These are phyloP conservation scores for Ogataea naganishii DNA, from an alignment of 805 yeast genomes.

Conservation along the genomic window DNA sequence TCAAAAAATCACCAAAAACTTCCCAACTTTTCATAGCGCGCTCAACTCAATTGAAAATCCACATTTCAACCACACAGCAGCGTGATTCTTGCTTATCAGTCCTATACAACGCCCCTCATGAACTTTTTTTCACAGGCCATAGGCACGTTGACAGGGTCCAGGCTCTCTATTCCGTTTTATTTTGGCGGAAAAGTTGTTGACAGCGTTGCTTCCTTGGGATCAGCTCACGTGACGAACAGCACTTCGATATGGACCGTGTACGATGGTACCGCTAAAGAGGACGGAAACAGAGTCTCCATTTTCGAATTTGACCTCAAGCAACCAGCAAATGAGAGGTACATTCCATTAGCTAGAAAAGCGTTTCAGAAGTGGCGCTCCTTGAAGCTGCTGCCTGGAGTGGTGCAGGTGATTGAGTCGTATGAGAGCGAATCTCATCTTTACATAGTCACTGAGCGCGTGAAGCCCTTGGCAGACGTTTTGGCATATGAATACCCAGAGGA, in stretches of 20 bases:
- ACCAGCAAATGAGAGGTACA: constrained; percentile 21
- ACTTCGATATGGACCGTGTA: constrained; percentile 54
- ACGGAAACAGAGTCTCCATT: constrained; percentile 44
- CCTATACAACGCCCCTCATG: too few species aligned
- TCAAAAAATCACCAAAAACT: too few species aligned
- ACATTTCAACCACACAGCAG: too few species aligned
- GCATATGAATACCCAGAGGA: constrained; percentile 16
- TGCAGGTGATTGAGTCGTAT: constrained; percentile 52
- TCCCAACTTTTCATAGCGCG: too few species aligned
- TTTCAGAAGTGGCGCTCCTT: constrained; percentile 42
- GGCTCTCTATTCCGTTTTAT: constrained; percentile 49
- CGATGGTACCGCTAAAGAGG: constrained; percentile 49
- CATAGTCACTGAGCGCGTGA: constrained; percentile 60
- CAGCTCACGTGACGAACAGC: too few species aligned
- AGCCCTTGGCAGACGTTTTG: constrained; percentile 38
- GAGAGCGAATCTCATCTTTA: constrained; percentile 51
- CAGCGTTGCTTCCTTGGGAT: constrained; percentile 10
- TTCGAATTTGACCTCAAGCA: constrained; percentile 52
- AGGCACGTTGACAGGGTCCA: constrained; percentile 50
- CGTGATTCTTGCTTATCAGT: too few species aligned
- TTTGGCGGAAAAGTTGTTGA: constrained; percentile 33
- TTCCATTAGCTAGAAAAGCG: constrained; percentile 35
- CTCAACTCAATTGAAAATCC: too few species aligned
- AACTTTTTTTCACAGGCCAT: constrained; percentile 62
- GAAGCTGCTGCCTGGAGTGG: constrained; percentile 57